Conservation (phyloP, 2,329 filamentous ascomycete species). For the Septoria linicola region DNA sequence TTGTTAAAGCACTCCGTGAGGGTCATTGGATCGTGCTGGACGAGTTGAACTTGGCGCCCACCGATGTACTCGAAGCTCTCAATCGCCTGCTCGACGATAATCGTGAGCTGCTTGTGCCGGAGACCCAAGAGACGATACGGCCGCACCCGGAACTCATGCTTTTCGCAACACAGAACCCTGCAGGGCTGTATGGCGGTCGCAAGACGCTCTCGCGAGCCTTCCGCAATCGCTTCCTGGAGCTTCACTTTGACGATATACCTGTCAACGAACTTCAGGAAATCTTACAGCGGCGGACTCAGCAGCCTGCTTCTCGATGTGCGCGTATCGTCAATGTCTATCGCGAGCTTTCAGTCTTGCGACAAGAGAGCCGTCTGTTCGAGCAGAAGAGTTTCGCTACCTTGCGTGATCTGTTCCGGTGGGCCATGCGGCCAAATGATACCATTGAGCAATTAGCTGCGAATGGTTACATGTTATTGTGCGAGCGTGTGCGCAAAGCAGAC, state of each 20-base stretch:
- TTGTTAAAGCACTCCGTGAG: conserved; percentile 87
- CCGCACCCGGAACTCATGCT: conserved; percentile 96
- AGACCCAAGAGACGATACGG: conserved; percentile 89
- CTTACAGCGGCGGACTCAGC: conserved; percentile 80
- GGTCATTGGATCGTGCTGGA: conserved; percentile 98
- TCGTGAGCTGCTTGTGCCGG: conserved; percentile 88
- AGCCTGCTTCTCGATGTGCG: conserved; percentile 86
- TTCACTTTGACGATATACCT: conserved; percentile 97
- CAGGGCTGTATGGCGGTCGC: conserved; percentile 89
- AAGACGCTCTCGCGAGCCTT: conserved; percentile 94
- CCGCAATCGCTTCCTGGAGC: conserved; percentile 91
- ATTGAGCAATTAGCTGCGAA: conserved; percentile 86
- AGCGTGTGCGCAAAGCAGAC: conserved; percentile 87
- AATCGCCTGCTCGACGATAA: conserved; percentile 97
- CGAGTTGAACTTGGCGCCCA: conserved; percentile 93
- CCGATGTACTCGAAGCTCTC: conserved; percentile 91
- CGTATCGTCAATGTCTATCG: conserved; percentile 93
- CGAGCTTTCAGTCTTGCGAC: conserved; percentile 82
- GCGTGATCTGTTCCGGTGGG: conserved; percentile 94
- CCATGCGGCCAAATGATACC: conserved; percentile 76
- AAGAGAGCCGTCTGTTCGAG: conserved; percentile 89
- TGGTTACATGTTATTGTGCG: conserved; percentile 93
- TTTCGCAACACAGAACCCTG: conserved; percentile 96
- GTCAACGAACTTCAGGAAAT: conserved; percentile 92
- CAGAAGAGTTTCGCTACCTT: conserved; percentile 97